Base-by-base conservation (phyloP, 495 filamentous ascomycete species). In the Xylaria venustula region DNA sequence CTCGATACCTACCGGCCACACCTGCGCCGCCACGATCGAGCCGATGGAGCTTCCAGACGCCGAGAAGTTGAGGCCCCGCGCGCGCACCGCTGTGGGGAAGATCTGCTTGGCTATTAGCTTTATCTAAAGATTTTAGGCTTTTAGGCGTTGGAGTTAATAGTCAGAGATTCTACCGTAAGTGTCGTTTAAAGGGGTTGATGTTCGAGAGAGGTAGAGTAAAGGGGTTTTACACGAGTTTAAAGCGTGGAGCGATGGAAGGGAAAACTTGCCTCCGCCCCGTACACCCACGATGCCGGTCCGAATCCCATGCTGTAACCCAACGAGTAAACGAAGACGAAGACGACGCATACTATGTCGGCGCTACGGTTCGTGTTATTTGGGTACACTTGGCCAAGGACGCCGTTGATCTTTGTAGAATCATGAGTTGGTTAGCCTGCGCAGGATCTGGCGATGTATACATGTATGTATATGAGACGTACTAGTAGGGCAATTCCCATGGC, bases 301-400 rank as follows among this genome's bases (percentile, higher is more conserved):
- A 85, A 84, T 0, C 82, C 80, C 68, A 85, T 76, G 32, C 80
- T 83, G 64, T 81, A 85, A 0, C 82, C 82, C 22, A 85, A 71
- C 2, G 81, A 75, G 68, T 82, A 86, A 58, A 86, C 71, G 70
- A 85, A 86, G 23, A 85, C 77, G 58, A 84, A 85, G 15, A 81
- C 74, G 45, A 85, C 74, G 63, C 83, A 83, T 15, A 68, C 70
- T 40, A 78, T 79, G 66, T 86, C 81, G 7, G 83, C 72, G 2
- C 64, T 69, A 7, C 67, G 67, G 64, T 81, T 84, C 9, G 70
- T 66, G 64, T 83, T 84, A 11, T 76, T 66, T 1, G 82, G 81
- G 52, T 83, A 86, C 0, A 72, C 69, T 9, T 78, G 70, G 2
- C 81, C 81, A 2, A 85, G 64, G 1, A 71, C 75, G 25, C 79